These are phyloP conservation scores for Botrytis elliptica DNA, from an alignment of 2,329 filamentous ascomycete genomes.

Conservation along the genomic window DNA sequence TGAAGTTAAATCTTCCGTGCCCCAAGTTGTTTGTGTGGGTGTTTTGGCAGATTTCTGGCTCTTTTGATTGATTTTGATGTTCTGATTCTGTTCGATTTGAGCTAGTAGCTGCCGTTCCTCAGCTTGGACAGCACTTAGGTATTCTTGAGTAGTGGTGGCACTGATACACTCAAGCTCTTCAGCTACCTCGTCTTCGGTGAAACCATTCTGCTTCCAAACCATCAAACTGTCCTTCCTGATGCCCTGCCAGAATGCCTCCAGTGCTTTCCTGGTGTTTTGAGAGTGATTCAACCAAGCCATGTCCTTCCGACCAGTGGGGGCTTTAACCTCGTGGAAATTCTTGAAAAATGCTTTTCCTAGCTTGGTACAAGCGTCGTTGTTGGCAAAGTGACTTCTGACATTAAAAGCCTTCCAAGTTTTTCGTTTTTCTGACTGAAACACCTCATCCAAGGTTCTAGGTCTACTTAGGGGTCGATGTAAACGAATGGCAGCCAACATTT, in stretches of 20 bases:
- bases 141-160: not conserved
- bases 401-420: not conserved
- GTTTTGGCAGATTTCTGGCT: not conserved
- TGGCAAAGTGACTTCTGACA: not conserved
- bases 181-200: not conserved
- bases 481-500: constrained; percentile 17
- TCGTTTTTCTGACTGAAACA: not conserved
- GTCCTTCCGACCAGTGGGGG: not conserved
- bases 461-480: constrained; percentile 16
- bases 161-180: not conserved
- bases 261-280: not conserved
- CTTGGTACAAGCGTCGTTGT: too few species aligned
- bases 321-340: not conserved
- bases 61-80: not conserved
- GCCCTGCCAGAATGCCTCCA: not conserved
- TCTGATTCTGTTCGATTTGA: not conserved
- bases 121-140: not conserved
- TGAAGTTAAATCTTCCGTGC: not conserved
- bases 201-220: not conserved
- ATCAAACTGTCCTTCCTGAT: not conserved
- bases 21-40: not conserved
- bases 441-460: not conserved
- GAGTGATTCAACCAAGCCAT: not conserved
- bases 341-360: not conserved
- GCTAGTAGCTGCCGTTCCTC: not conserved